Conservation (phyloP, 1,284 basidiomycete genomes). For the Tremellales sp. region DNA sequence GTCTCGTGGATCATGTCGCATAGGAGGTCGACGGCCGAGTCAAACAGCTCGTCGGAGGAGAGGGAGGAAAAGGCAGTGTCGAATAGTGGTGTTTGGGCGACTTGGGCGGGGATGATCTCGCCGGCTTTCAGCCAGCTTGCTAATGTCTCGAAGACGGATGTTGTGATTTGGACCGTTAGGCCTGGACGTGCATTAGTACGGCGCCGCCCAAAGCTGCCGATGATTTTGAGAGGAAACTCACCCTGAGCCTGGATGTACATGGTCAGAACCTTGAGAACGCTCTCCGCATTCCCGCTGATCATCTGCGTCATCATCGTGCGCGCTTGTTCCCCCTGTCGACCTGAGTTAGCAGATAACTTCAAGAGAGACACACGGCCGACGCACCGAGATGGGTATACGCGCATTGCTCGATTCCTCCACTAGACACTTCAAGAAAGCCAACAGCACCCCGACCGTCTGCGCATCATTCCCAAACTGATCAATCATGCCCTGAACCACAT, state of each 20-base stretch:
- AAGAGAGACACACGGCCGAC: conserved; percentile 48
- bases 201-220: not conserved
- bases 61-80: conserved; percentile 78
- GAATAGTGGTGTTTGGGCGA: conserved; percentile 80
- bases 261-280: conserved; percentile 72
- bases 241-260: conserved; percentile 89
- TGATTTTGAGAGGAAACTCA: conserved; percentile 49
- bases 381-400: conserved; percentile 82
- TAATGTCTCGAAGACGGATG: conserved; percentile 79
- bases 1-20: conserved; percentile 98
- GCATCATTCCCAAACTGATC: conserved; percentile 81
- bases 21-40: conserved; percentile 83
- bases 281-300: conserved; percentile 66
- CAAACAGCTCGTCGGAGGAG: conserved; percentile 79
- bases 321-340: conserved; percentile 70
- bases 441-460: conserved; percentile 70
- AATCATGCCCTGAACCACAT: conserved; percentile 76
- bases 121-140: conserved; percentile 85
- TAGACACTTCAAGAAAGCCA: conserved; percentile 86
- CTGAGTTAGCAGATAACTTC: not conserved
- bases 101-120: conserved; percentile 64
- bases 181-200: conserved; percentile 55
- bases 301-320: conserved; percentile 61
- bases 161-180: conserved; percentile 75
- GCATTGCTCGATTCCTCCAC: conserved; percentile 87